Evolutionary conservation across 139 green algal genomes (phyloP).

Genomic region (Spirogloea muscicola): DNA sequence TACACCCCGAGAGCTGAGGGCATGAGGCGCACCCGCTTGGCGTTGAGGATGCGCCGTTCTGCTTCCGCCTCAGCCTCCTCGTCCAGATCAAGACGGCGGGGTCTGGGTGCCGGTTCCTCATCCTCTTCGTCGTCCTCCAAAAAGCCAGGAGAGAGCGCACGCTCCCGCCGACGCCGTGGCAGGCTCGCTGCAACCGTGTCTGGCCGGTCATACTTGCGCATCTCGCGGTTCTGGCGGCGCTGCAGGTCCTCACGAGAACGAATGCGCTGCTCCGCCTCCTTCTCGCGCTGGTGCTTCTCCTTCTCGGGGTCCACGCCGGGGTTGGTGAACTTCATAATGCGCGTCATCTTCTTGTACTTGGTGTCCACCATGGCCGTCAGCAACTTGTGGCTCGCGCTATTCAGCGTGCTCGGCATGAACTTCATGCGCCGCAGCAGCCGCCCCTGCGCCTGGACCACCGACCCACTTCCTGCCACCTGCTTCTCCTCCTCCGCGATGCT

Average conservation of each 20-base stretch:
- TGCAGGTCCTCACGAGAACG: slow-evolving; percentile 9
- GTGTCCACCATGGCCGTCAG: slow-evolving; percentile 54
- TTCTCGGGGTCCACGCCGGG: slow-evolving; percentile 58
- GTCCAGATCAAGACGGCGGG: neutral
- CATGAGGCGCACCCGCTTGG: slow-evolving; percentile 7
- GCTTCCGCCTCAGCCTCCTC: slow-evolving; percentile 21
- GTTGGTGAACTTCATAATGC: slow-evolving; percentile 47
- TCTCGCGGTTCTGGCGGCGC: slow-evolving; percentile 19
- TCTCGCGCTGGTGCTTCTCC: slow-evolving; percentile 53
- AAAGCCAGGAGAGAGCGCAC: too few species aligned
- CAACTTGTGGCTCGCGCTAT: slow-evolving; percentile 60
- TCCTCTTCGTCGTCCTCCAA: neutral
- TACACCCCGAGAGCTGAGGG: too few species aligned
- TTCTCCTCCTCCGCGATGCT: too few species aligned
- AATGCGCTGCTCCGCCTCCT: slow-evolving; percentile 33
- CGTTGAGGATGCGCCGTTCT: slow-evolving; percentile 13
- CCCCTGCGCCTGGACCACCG: slow-evolving; percentile 63
- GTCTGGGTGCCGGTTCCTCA: neutral
- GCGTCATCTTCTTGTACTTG: slow-evolving; percentile 45
- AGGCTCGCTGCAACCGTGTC: too few species aligned
- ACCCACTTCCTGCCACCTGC: too few species aligned
- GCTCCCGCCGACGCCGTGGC: too few species aligned
- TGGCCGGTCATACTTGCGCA: slow-evolving; percentile 20
- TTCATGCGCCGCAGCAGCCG: slow-evolving; percentile 60
- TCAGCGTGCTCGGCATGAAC: slow-evolving; percentile 63